Percentiles rank a stretch among this genome's conserved stretches.
phyloP scores from a whole-genome alignment of 805 yeast genomes.

The Candida ovalis region DNA sequence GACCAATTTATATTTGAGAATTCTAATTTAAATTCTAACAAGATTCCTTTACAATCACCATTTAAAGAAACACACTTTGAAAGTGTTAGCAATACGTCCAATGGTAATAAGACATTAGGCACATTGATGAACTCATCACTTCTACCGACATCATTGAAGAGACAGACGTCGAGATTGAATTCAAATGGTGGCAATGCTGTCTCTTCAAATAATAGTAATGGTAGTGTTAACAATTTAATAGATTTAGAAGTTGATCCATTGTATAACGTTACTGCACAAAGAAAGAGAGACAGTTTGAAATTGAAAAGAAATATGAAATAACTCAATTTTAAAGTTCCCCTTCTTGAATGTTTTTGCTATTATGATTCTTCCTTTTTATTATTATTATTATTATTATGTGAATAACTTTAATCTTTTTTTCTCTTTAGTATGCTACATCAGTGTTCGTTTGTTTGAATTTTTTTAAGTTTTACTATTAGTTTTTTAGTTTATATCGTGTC shows the following conservation, averaged over 20 bases:
- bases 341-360: not conserved
- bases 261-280: slow-evolving; percentile 43
- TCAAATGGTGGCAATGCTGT: not conserved
- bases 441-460: not conserved
- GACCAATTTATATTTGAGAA: slow-evolving; percentile 23
- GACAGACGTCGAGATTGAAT: not conserved
- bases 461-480: not conserved
- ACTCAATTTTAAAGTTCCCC: not conserved
- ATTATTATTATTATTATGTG: not conserved
- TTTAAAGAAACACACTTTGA: slow-evolving; percentile 16
- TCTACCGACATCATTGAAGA: slow-evolving; percentile 2
- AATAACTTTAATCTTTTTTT: too few relatives aligned
- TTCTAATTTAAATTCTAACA: not conserved
- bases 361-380: not conserved
- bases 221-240: slow-evolving; percentile 1
- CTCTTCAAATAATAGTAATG: not conserved
- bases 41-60: slow-evolving; percentile 23
- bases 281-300: slow-evolving; percentile 51
- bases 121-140: not conserved
- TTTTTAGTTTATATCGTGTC: not conserved
- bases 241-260: slow-evolving; percentile 30
- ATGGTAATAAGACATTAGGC: not conserved
- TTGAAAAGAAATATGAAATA: slow-evolving; percentile 39
- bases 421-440: not conserved
- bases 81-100: not conserved